A percentile compares a stretch with the other conserved stretches of the same genome.
Evolutionary conservation across 139 green algal species (phyloP).

Genomic region (Chlorella vulgaris): DNA sequence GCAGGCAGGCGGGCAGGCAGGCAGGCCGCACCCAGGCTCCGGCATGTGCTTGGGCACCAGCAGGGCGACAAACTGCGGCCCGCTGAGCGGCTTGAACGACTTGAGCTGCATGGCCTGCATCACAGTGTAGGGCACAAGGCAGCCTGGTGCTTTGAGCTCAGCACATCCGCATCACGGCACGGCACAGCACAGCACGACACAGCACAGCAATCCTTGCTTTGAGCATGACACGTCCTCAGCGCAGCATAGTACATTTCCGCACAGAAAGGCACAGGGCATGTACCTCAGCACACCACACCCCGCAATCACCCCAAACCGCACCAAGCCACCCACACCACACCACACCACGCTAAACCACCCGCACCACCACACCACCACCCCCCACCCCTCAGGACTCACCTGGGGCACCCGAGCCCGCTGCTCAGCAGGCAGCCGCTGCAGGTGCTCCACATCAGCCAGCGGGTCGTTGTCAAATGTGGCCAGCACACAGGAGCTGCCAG

Average conservation of each 20-base stretch:
- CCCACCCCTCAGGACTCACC: not conserved
- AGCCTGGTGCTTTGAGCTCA: not conserved
- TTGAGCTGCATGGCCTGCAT: slow-evolving; percentile 46
- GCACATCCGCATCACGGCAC: too few relatives aligned
- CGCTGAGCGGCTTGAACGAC: slow-evolving; percentile 9
- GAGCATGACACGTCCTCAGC: too few relatives aligned
- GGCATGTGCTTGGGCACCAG: slow-evolving; percentile 42
- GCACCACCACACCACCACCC: not conserved
- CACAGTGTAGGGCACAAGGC: not conserved
- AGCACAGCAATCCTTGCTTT: too few relatives aligned
- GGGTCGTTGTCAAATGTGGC: slow-evolving; percentile 57
- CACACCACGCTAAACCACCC: not conserved
- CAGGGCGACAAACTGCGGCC: slow-evolving; percentile 44
- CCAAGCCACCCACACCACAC: too few relatives aligned
- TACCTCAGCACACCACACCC: too few relatives aligned
- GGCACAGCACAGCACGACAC: too few relatives aligned
- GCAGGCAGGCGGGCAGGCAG: too few relatives aligned
- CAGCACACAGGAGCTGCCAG: slow-evolving; percentile 46
- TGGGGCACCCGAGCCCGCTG: not conserved
- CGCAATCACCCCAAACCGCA: too few relatives aligned
- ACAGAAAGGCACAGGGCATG: too few relatives aligned
- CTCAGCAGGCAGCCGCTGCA: slow-evolving; percentile 22
- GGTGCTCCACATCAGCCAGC: slow-evolving; percentile 33
- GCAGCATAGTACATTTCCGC: too few relatives aligned
- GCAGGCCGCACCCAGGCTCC: not conserved